Conservation (phyloP, 176 grass and related monocot genomes). For the Oryza coarctata region DNA sequence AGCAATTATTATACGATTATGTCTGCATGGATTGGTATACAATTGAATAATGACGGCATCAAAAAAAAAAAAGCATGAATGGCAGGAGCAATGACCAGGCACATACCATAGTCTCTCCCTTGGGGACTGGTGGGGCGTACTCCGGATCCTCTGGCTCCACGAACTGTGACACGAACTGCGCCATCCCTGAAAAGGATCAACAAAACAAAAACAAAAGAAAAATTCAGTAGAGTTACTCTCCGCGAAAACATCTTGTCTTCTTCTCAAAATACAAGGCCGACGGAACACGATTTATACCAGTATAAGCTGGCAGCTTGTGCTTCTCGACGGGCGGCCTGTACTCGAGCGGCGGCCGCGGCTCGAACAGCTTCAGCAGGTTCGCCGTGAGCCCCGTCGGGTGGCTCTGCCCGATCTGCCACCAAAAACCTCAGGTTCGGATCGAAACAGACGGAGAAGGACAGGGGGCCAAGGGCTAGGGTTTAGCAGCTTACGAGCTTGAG, state of each 20-base stretch:
- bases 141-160: constrained; percentile 59
- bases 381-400: constrained; percentile 80
- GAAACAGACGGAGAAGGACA: not conserved
- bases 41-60: not conserved
- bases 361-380: constrained; percentile 78
- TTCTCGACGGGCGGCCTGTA: constrained; percentile 70
- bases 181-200: constrained; percentile 51
- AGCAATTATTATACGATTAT: constrained; percentile 12
- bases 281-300: constrained; percentile 35
- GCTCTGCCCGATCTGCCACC: constrained; percentile 66
- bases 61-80: not conserved
- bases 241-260: not conserved
- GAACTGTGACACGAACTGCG: constrained; percentile 56
- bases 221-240: not conserved
- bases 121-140: constrained; percentile 56
- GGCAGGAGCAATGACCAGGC: not conserved
- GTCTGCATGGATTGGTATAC: not conserved
- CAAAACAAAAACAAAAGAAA: not conserved
- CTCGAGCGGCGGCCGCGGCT: constrained; percentile 64
- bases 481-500: constrained; percentile 66
- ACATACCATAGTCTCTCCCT: constrained; percentile 58
- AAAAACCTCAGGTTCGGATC: constrained; percentile 6
- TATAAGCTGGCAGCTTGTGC: constrained; percentile 55
- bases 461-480: constrained; percentile 46
- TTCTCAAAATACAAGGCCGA: not conserved